These are phyloP conservation scores for Talaromyces proteolyticus DNA, from an alignment of 495 filamentous ascomycete genomes.

Conservation along the genomic window DNA sequence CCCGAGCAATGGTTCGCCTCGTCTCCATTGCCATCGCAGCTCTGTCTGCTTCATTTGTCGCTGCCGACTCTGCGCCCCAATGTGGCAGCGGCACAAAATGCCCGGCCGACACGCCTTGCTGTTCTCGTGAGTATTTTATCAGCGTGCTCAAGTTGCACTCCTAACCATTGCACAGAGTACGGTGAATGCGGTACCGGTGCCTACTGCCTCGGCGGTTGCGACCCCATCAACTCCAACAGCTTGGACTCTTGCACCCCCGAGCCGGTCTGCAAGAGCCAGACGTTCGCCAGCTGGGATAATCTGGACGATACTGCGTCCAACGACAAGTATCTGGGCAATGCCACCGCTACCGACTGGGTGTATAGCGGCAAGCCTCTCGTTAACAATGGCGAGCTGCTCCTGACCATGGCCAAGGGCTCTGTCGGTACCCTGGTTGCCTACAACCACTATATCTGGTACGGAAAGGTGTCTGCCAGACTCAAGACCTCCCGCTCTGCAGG, in stretches of 20 bases:
- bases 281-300: constrained; percentile 62
- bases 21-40: constrained; percentile 22
- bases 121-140: constrained; percentile 70
- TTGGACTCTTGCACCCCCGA: constrained; percentile 83
- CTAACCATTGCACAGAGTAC: constrained; percentile 59
- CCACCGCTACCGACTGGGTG: constrained; percentile 77
- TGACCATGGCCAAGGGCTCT: constrained; percentile 83
- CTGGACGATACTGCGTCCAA: constrained; percentile 64
- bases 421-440: constrained; percentile 82
- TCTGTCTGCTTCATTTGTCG: constrained; percentile 28
- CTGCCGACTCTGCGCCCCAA: constrained; percentile 23
- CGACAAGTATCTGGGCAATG: constrained; percentile 78
- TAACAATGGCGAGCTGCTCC: constrained; percentile 55
- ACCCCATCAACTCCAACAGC: constrained; percentile 72
- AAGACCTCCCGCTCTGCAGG: constrained; percentile 81
- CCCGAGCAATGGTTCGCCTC: constrained; percentile 32
- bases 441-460: constrained; percentile 95
- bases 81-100: constrained; percentile 62
- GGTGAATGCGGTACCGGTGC: constrained; percentile 89
- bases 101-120: constrained; percentile 74
- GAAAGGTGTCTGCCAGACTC: constrained; percentile 78
- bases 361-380: constrained; percentile 66
- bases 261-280: constrained; percentile 71
- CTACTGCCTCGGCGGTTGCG: constrained; percentile 94
- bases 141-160: constrained; percentile 3